Base-by-base conservation (phyloP, 2,329 filamentous ascomycete genomes). In the Hirsutella rhossiliensis region DNA sequence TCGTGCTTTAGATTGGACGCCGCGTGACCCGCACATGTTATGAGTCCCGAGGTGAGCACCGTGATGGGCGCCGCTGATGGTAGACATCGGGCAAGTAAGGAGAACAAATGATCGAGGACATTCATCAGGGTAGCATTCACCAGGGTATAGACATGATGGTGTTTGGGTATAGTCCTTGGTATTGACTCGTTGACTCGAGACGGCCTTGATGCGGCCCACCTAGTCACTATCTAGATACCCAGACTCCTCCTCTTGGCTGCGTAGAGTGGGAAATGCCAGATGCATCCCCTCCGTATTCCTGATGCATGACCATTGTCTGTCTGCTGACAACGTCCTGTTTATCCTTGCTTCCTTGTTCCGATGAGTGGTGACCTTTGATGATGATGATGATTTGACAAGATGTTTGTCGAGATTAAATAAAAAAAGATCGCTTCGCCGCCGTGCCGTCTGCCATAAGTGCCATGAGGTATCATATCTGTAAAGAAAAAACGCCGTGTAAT, bases 381-480 rank as follows among this genome's bases (percentile, higher is more conserved):
- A 37, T 15, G n/a, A 17, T n/a, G n/a, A 17, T 17, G 18, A 37
- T 11, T 13, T 17, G 17, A 37, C n/a, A 18, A 13, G 4, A 32
- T 13, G 12, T 13, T 12, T 5, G 8, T 15, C 2, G 8, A 40
- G 28, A n/a, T 40, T 30, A 42, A 45, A 36, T 36, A 45, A 42
- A 45, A 36, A 38, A 45, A 51, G 48, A 47, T 23, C 20, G 17
- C 11, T 30, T 18, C 34, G 34, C 34, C 34, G 34, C 34, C 34
- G 48, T 54, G 48, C 51, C 50, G 50, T 57, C 55, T 27, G 23
- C 23, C 23, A 17, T 36, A 36, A 36, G 18, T 36, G 34, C 34
- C 34, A 17, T 37, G 19, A 55, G 57, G 57, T 59, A 60, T 60
- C 50, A 46, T 42, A 45, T 50, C 44, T 51, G 44, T 34, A 34